phyloP scores from a whole-genome alignment of 192 early-diverging fungal genomes.

The Mortierella claussenii region DNA sequence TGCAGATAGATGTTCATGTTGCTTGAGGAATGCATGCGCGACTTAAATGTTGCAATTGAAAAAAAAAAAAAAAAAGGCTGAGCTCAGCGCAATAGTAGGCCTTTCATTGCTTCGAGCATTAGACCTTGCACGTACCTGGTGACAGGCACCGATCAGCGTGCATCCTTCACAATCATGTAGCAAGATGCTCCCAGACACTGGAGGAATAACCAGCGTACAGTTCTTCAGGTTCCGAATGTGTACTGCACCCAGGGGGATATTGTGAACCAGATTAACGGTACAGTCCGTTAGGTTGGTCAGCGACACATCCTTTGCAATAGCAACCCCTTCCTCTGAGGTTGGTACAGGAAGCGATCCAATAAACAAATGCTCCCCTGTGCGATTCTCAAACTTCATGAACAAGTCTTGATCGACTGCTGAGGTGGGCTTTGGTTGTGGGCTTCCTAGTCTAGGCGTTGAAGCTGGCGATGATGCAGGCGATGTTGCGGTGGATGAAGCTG shows the following conservation, averaged over 20 bases:
- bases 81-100: no score
- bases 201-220: constrained; percentile 71
- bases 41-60: constrained; percentile 54
- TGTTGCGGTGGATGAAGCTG: constrained; percentile 1
- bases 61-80: no score
- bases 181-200: constrained; percentile 78
- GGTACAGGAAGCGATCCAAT: constrained; percentile 37
- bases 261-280: constrained; percentile 70
- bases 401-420: constrained; percentile 19
- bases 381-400: constrained; percentile 52
- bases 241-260: constrained; percentile 69
- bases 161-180: constrained; percentile 72
- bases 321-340: background rate
- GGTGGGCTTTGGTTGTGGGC: background rate
- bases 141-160: constrained; percentile 74
- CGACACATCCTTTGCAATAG: constrained; percentile 64
- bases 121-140: constrained; percentile 82
- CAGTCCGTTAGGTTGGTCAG: constrained; percentile 67
- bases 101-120: no score
- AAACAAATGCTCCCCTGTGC: constrained; percentile 35
- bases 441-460: constrained; percentile 2
- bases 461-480: background rate
- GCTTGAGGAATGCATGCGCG: constrained; percentile 81
- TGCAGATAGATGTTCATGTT: constrained; percentile 73
- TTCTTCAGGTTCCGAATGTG: constrained; percentile 78